Percentiles rank a stretch among this genome's conserved stretches.
Conservation (phyloP, 2,329 filamentous ascomycete species). For the Ophiocordyceps australis region DNA sequence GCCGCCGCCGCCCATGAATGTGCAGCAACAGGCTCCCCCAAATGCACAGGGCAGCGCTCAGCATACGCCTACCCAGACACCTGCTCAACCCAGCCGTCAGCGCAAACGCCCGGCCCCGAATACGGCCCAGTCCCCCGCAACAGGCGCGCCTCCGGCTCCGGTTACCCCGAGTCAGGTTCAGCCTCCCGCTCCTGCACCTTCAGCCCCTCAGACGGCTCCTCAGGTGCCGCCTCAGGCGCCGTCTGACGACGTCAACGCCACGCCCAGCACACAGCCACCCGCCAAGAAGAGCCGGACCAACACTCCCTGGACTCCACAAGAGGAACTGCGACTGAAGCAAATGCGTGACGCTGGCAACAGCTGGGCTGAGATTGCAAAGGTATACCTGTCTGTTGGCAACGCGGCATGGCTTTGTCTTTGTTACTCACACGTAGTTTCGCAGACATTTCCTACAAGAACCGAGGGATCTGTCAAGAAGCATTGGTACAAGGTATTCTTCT, state of each 20-base stretch:
- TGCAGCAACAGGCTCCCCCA: slow-evolving; percentile 20
- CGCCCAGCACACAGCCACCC: slow-evolving; percentile 26
- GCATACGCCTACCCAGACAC: slow-evolving; percentile 18
- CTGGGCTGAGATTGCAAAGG: slow-evolving; percentile 98
- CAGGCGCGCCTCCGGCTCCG: slow-evolving; percentile 13
- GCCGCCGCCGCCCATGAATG: slow-evolving; percentile 23
- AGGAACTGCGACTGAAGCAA: slow-evolving; percentile 80
- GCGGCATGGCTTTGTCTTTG: background rate
- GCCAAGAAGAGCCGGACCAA: slow-evolving; percentile 95
- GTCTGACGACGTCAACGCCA: slow-evolving; percentile 12
- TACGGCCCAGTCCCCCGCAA: slow-evolving; percentile 18
- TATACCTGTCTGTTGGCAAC: slow-evolving; percentile 29
- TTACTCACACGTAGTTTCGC: slow-evolving; percentile 2
- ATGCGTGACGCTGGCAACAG: slow-evolving; percentile 88
- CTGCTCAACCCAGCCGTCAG: slow-evolving; percentile 17
- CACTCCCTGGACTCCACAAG: slow-evolving; percentile 90
- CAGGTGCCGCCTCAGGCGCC: slow-evolving; percentile 10
- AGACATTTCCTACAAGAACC: slow-evolving; percentile 85
- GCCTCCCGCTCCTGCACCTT: slow-evolving; percentile 10
- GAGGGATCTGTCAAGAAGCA: slow-evolving; percentile 99
- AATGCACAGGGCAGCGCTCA: slow-evolving; percentile 10
- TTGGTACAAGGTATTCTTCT: slow-evolving; percentile 85
- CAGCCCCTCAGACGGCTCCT: slow-evolving; percentile 11
- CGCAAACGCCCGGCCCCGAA: slow-evolving; percentile 23
- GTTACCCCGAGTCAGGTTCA: slow-evolving; percentile 14